A percentile compares a stretch with the other conserved stretches of the same genome.
These are phyloP conservation scores for Dioscorea cayenensis DNA, from an alignment of 116 monocot genomes.

Conservation along the genomic window DNA sequence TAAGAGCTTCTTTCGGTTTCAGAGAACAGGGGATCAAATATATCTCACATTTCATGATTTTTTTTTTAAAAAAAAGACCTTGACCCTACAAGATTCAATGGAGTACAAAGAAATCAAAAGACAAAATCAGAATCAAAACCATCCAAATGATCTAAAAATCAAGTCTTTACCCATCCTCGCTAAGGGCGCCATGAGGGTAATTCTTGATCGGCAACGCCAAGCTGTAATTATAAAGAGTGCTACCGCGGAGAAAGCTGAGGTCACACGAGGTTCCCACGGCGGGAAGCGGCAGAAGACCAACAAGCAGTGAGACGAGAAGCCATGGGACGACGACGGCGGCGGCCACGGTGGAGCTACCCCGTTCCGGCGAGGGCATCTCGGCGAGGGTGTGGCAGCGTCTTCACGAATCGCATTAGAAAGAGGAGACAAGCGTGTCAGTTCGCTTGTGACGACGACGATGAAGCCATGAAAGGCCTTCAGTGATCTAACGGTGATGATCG, in stretches of 20 bases:
- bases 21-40: no score
- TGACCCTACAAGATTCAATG: no score
- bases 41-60: no score
- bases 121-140: no score
- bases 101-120: no score
- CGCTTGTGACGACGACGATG: no score
- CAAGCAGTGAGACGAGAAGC: conserved; percentile 12
- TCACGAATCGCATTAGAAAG: not conserved
- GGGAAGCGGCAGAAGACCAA: conserved; percentile 9
- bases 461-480: no score
- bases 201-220: conserved; percentile 50
- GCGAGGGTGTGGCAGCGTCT: not conserved
- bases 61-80: no score
- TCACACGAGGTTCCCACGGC: conserved; percentile 34
- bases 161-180: conserved; percentile 70
- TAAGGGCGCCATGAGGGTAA: conserved; percentile 71
- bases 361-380: not conserved
- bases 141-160: no score
- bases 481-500: no score
- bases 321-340: not conserved
- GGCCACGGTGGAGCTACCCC: not conserved
- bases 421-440: not conserved
- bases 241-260: conserved; percentile 36
- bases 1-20: no score
- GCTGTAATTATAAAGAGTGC: conserved; percentile 62